Percentiles rank a stretch among this genome's conserved stretches.
These are phyloP conservation scores for Hymenoscyphus albidus DNA, from an alignment of 2,329 filamentous ascomycete genomes.

Conservation along the genomic window DNA sequence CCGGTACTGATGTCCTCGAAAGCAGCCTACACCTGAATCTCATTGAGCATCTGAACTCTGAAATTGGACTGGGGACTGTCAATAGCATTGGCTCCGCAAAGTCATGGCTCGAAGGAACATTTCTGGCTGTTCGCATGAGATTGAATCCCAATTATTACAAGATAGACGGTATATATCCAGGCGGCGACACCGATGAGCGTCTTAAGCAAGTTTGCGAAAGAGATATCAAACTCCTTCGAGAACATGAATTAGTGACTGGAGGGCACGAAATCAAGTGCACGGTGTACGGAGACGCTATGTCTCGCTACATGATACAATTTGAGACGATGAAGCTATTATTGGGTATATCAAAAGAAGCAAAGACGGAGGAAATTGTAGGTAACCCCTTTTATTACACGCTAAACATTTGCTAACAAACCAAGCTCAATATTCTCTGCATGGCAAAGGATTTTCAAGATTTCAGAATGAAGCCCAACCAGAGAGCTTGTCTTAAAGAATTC, in stretches of 20 bases:
- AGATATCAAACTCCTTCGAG: constrained; percentile 62
- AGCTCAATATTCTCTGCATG: constrained; percentile 65
- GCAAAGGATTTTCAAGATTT: constrained; percentile 71
- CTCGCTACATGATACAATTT: constrained; percentile 75
- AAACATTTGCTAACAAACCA: constrained; percentile 21
- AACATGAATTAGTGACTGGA: constrained; percentile 52
- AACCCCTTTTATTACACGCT: not conserved
- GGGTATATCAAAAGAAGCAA: constrained; percentile 55
- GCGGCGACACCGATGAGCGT: constrained; percentile 54
- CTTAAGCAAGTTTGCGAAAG: constrained; percentile 68
- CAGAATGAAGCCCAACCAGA: constrained; percentile 67
- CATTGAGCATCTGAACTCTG: constrained; percentile 77
- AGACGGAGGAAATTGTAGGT: constrained; percentile 65
- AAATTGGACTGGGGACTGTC: constrained; percentile 74
- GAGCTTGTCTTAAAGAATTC: constrained; percentile 64
- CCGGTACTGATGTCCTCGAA: constrained; percentile 69
- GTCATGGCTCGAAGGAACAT: constrained; percentile 72
- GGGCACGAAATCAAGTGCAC: constrained; percentile 55
- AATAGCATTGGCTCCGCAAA: constrained; percentile 61
- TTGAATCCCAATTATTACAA: constrained; percentile 70
- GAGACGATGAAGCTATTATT: constrained; percentile 73
- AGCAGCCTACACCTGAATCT: constrained; percentile 75
- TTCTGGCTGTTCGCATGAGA: constrained; percentile 70
- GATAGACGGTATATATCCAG: constrained; percentile 50
- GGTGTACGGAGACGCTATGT: constrained; percentile 75